phyloP scores from a whole-genome alignment of 495 filamentous ascomycete genomes.

The Penicillium lagena region DNA sequence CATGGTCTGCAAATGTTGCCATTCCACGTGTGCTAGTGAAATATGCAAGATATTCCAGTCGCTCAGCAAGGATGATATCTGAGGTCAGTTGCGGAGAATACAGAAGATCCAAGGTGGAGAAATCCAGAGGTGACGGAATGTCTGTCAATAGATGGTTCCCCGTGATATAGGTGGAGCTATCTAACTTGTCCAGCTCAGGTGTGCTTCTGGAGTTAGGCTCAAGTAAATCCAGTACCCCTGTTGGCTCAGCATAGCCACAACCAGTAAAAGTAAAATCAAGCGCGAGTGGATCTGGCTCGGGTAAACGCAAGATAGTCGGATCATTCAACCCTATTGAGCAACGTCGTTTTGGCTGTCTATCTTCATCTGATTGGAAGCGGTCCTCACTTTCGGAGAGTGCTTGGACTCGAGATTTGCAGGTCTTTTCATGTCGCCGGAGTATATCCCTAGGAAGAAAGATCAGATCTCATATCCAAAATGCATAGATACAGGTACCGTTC shows the following conservation, averaged over 20 bases:
- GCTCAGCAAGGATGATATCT: conserved; percentile 12
- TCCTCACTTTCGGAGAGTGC: neutral
- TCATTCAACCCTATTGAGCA: neutral
- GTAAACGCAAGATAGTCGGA: no score
- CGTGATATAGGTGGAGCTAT: no score
- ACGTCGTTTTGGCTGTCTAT: neutral
- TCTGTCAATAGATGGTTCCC: neutral
- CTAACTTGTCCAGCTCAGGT: no score
- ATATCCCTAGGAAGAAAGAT: conserved; percentile 10
- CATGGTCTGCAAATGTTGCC: conserved; percentile 14
- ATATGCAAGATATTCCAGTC: conserved; percentile 17
- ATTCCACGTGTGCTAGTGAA: conserved; percentile 20
- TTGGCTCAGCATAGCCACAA: no score
- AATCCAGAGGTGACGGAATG: conserved; percentile 7
- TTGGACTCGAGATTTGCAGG: conserved; percentile 13
- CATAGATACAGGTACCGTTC: neutral
- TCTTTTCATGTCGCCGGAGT: conserved; percentile 17
- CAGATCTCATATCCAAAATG: neutral
- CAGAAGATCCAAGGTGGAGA: conserved; percentile 14
- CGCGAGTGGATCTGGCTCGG: no score
- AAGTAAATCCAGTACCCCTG: no score
- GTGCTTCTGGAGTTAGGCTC: no score
- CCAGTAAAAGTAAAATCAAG: no score
- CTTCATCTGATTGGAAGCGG: neutral
- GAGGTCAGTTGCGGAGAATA: conserved; percentile 5